Percentiles rank a stretch among this genome's conserved stretches.
phyloP scores from a whole-genome alignment of 495 filamentous ascomycete genomes.

The Tetracladium setigerum region DNA sequence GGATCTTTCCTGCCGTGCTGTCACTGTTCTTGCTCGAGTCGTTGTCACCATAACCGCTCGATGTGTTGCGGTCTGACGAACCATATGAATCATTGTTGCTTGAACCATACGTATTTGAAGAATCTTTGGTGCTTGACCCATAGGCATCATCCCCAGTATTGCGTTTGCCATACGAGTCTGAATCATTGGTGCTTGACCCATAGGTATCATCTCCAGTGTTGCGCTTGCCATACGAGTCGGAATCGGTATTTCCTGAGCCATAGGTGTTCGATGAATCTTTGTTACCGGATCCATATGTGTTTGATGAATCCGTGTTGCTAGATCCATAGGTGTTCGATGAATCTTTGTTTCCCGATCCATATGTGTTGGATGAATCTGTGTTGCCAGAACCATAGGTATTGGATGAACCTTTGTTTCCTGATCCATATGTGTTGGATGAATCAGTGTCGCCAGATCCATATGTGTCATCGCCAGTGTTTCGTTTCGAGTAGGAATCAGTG shows the following conservation, averaged over 20 bases:
- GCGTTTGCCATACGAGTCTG: background rate
- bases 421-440: slow-evolving; percentile 4
- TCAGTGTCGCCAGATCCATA: background rate
- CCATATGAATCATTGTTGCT: slow-evolving; percentile 17
- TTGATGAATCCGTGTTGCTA: slow-evolving; percentile 1
- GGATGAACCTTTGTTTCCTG: slow-evolving; percentile 14
- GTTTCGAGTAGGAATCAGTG: background rate
- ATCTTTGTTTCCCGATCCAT: slow-evolving; percentile 14
- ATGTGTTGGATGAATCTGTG: slow-evolving; percentile 8
- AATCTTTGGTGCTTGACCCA: background rate
- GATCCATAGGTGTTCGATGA: slow-evolving; percentile 14
- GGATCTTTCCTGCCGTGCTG: slow-evolving; percentile 33
- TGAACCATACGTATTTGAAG: slow-evolving; percentile 1
- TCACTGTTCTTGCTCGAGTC: slow-evolving; percentile 17
- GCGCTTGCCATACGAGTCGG: slow-evolving; percentile 2
- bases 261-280: background rate
- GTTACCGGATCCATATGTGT: slow-evolving; percentile 7
- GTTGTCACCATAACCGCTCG: slow-evolving; percentile 10
- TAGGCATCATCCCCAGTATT: background rate
- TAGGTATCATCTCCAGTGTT: background rate
- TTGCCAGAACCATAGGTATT: slow-evolving; percentile 18
- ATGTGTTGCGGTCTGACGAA: slow-evolving; percentile 7
- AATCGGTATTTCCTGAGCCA: slow-evolving; percentile 3
- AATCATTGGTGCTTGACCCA: background rate
- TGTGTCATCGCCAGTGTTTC: slow-evolving; percentile 1